Evolutionary conservation across 2,329 filamentous ascomycete genomes (phyloP), one percentile per base, ranked within the genome.

Genomic region (Graphiopsis chlorocephala): DNA sequence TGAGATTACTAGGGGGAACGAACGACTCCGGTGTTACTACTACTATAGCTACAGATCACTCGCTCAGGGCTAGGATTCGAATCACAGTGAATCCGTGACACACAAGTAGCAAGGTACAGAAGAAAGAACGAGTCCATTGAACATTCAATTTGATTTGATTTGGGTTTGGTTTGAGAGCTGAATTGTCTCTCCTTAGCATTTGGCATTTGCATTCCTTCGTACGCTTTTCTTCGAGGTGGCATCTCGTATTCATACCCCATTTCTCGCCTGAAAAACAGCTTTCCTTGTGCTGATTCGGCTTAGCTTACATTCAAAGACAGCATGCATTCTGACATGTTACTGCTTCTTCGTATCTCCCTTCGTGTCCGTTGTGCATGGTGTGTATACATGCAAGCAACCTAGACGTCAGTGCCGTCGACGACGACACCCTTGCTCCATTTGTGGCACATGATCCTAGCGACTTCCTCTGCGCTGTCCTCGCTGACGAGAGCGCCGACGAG

Each of bases 401-500:
- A 94, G 78, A 95, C 90, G 80, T 95, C 91, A 77, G 93, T 87
- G 68, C 90, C 90, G 77, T 94, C 90, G 71, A 94, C 89, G 71
- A 93, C 91, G 76, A 91, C 83, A 71, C 91, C 91, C 87, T 93
- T 94, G 77, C 86, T 86, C 92, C 92, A 96, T 74, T 85, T 87
- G 83, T 93, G 91, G 81, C 94, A 90, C 83, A 95, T 87, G 70
- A 85, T 72, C 68, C 88, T 85, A 74, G 90, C 89, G 69, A 91
- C 88, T 79, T 94, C 90, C 65, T 87, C 85, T 68, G 92, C 91
- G 66, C 88, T 84, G 62, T 91, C 90, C 73, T 92, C 87, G 66
- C 88, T 90, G 58, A 94, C 91, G 77, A 96, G 80, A 70, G 92
- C 91, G 78, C 89, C 90, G 77, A 96, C 88, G 75, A 96, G 84